These are phyloP conservation scores for Suillus subalutaceus DNA, from an alignment of 768 basidiomycete species.

Conservation along the genomic window DNA sequence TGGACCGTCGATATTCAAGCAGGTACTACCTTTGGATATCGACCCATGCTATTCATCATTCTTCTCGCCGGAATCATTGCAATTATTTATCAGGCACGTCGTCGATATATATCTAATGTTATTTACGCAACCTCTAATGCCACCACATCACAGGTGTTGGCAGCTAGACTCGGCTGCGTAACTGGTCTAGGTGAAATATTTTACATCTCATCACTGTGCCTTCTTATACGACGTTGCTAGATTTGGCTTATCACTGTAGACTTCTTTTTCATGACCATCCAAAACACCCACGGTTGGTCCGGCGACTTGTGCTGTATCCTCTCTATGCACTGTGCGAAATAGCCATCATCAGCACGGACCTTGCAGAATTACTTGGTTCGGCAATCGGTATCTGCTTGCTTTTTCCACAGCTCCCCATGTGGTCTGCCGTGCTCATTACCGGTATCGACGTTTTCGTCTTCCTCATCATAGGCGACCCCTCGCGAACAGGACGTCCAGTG, in stretches of 20 bases:
- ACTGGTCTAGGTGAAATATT: slow-evolving; percentile 27
- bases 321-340: slow-evolving; percentile 48
- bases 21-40: slow-evolving; percentile 47
- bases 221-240: slow-evolving; percentile 22
- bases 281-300: slow-evolving; percentile 38
- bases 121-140: not conserved
- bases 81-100: slow-evolving; percentile 41
- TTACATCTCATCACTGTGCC: not conserved
- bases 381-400: slow-evolving; percentile 61
- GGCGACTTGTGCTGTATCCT: slow-evolving; percentile 47
- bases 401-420: slow-evolving; percentile 51
- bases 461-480: slow-evolving; percentile 44
- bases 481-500: slow-evolving; percentile 33
- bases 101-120: not conserved
- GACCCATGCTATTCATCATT: slow-evolving; percentile 46
- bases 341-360: slow-evolving; percentile 58
- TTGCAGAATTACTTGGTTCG: slow-evolving; percentile 62
- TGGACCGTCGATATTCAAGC: slow-evolving; percentile 50
- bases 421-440: slow-evolving; percentile 51
- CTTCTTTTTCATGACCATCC: slow-evolving; percentile 48
- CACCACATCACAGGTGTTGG: slow-evolving; percentile 32
- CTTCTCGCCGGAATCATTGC: slow-evolving; percentile 48
- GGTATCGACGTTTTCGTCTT: slow-evolving; percentile 51
- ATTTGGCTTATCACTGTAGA: slow-evolving; percentile 52
- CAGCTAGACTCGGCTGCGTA: slow-evolving; percentile 44